Evolutionary conservation across 208 protist species (phyloP), one percentile per base, ranked within the genome.

Genomic region (Leptomonas seymouri): DNA sequence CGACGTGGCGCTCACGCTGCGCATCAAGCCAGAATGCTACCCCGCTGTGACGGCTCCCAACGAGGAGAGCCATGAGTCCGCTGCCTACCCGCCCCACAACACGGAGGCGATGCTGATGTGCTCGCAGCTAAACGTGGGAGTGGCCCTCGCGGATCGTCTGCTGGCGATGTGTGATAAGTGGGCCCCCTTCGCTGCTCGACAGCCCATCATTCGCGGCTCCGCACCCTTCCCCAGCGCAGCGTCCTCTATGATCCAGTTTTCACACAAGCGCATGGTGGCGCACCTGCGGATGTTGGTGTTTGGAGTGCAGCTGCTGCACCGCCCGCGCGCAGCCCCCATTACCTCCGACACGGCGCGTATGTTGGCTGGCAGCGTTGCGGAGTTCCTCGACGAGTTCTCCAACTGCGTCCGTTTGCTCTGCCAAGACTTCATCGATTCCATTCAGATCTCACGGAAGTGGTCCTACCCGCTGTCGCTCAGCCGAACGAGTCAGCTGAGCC

Each of bases 341-440:
- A 44, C 59, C 36, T 12, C 51, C 11, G 9, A 8, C 20, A 34
- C 65, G 0, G 51, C 16, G 20, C 59, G 72, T 4, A 50, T 79
- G n/a, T 6, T 83, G 25, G 34, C 9, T 30, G 67, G 72, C 48
- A 67, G 42, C 50, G 51, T 79, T 25, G 53, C 72, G 1, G 56
- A 70, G 31, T 83, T 83, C 41, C 62, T 83, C 39, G 48, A 61
- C 0, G 68, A 78, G 30, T 79, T 83, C 30, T 54, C 72, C 20
- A 51, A 68, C 36, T 61, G 50, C 9, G 51, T 62, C 36, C 78
- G 78, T 12, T 36, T 77, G 20, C 27, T 83, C 23, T 46, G 39
- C 23, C 78, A 83, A 46, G 68, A 83, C 60, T 71, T 83, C 34
- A 83, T 83, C 54, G 56, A 83, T 64, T 78, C 78, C 0, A 39